phyloP scores from a whole-genome alignment of 768 basidiomycete genomes.

The Boletus rubropictus region DNA sequence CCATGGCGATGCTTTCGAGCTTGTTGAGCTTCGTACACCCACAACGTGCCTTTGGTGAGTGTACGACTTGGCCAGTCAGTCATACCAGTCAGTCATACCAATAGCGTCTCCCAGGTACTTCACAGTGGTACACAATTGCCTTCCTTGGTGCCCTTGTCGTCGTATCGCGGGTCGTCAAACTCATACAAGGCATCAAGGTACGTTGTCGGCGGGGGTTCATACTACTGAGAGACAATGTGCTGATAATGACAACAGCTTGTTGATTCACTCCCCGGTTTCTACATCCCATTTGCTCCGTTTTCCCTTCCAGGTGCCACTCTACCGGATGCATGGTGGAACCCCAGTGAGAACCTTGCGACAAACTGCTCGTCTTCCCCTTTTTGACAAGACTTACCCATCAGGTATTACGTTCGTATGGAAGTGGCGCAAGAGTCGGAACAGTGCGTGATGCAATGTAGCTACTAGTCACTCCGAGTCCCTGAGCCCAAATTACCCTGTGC shows the following conservation, averaged over 20 bases:
- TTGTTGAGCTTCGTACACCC: neutral
- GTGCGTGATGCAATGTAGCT: neutral
- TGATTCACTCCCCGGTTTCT: conserved; percentile 14
- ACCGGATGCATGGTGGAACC: conserved; percentile 16
- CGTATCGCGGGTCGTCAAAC: conserved; percentile 14
- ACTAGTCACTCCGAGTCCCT: neutral
- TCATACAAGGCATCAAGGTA: conserved; percentile 15
- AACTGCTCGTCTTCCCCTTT: neutral
- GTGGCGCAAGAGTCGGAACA: conserved; percentile 14
- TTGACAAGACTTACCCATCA: neutral
- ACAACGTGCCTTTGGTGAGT: neutral
- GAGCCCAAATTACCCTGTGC: neutral
- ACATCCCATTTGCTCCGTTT: conserved; percentile 13
- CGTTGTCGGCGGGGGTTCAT: neutral
- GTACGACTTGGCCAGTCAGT: no score
- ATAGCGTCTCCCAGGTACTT: neutral
- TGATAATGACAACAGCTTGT: conserved; percentile 1
- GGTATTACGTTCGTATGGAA: conserved; percentile 15
- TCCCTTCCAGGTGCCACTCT: neutral
- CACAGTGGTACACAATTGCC: neutral
- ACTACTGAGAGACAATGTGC: neutral
- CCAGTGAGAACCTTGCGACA: conserved; percentile 2
- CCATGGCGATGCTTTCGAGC: neutral
- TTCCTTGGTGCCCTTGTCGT: conserved; percentile 5
- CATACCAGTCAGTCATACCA: neutral